A percentile compares a stretch with the other conserved stretches of the same genome.
Conservation (phyloP, 179 eudicot species). For the Carnegiea gigantea region DNA sequence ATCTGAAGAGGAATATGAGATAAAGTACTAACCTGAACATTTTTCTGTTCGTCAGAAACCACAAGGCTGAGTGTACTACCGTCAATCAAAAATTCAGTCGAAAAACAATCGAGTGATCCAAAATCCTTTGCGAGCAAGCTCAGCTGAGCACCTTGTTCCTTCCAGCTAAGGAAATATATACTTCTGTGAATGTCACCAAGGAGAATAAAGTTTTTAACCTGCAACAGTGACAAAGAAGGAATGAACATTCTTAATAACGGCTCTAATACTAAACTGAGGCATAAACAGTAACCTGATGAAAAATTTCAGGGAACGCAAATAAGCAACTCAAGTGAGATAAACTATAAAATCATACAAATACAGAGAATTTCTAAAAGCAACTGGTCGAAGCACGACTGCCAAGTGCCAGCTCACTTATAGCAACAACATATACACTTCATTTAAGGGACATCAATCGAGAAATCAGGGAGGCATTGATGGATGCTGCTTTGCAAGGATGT, state of each 20-base stretch:
- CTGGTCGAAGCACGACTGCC: neutral
- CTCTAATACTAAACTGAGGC: neutral
- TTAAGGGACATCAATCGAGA: neutral
- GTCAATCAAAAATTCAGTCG: slow-evolving; percentile 96
- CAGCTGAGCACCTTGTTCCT: slow-evolving; percentile 95
- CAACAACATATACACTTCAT: neutral
- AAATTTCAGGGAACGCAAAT: no score
- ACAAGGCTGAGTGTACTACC: slow-evolving; percentile 94
- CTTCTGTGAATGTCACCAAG: slow-evolving; percentile 95
- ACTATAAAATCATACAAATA: neutral
- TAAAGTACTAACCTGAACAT: slow-evolving; percentile 64
- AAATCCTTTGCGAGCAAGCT: slow-evolving; percentile 90
- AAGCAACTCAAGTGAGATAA: neutral
- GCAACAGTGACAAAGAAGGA: slow-evolving; percentile 20
- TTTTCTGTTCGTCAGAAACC: slow-evolving; percentile 94
- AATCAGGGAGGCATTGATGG: neutral
- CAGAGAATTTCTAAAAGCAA: neutral
- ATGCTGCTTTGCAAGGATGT: neutral
- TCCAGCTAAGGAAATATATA: slow-evolving; percentile 93
- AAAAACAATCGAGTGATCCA: slow-evolving; percentile 89
- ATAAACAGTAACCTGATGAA: no score
- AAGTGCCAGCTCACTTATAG: neutral
- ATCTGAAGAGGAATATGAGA: neutral
- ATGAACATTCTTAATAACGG: neutral
- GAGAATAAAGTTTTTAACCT: slow-evolving; percentile 97